Base-by-base conservation (phyloP, 805 yeast species). In the Saccharomyces cerevisiae region DNA sequence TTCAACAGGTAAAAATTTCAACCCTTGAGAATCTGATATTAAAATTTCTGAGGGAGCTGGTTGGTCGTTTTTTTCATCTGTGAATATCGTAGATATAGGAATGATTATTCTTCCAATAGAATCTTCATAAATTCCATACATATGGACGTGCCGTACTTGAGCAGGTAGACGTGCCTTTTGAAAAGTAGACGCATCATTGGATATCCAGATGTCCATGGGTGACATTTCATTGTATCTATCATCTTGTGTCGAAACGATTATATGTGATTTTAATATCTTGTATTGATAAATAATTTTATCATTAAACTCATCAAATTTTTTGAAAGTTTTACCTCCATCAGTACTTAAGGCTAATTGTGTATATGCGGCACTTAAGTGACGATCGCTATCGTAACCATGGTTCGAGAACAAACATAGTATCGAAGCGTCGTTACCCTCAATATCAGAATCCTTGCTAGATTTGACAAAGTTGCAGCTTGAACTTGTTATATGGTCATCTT, bases 161-260 rank as follows among this genome's bases (percentile, higher is more conserved):
- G 77, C 72, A 36, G 76, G 71, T 6, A 73, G 65, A 29, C 71
- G 67, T 2, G 80, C 72, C 47, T 69, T 61, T 13, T 60, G 53
- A 71, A 81, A 83, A 1, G 67, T 56, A 3, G 53, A 65, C 46
- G 74, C 78, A 59, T 83, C 79, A 26, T 58, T 65, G 6, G 85
- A 80, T 2, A 74, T 59, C 63, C 71, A 75, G 13, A 81, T 50
- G 29, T 62, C 61, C 5, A 70, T 70, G 1, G 72, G 54, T 1
- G 72, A 63, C 13, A 63, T 53, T 11, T 28, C 50, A 53, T 66
- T 68, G 50, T 61, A 69, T 41, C 62, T 55, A 52, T 72, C 76
- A 17, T 64, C 65, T 27, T 57, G 52, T 2, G 70, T 65, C 21
- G 62, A 53, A 1, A 64, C 63, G 8, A 70, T 51, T 4, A 68